phyloP scores from a whole-genome alignment of 2,329 filamentous ascomycete species.

The Alternaria postmessia region DNA sequence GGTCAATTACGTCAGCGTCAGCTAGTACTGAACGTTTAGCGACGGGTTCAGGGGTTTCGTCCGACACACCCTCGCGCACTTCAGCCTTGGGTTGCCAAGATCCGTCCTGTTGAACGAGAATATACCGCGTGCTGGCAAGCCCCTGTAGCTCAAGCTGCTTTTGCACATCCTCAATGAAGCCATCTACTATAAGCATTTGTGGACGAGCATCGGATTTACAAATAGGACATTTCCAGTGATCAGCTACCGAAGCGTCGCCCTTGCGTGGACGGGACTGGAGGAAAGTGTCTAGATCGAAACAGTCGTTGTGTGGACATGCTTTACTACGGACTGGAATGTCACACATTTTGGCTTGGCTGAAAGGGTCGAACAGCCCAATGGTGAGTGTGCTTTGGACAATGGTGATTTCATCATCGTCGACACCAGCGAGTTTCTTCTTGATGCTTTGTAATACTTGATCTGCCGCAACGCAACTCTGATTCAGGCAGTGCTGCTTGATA shows the following conservation, averaged over 20 bases:
- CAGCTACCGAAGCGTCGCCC: conserved; percentile 56
- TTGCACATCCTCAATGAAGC: conserved; percentile 73
- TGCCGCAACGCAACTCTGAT: conserved; percentile 50
- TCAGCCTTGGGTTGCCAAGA: conserved; percentile 65
- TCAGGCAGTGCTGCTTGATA: conserved; percentile 44
- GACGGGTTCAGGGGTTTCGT: not conserved
- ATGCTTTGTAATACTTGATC: conserved; percentile 66
- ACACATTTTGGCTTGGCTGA: conserved; percentile 63
- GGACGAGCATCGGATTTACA: conserved; percentile 82
- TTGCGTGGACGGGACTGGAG: conserved; percentile 57
- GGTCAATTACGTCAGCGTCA: conserved; percentile 17
- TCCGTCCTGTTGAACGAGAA: conserved; percentile 70
- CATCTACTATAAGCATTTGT: conserved; percentile 72
- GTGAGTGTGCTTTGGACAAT: conserved; percentile 52
- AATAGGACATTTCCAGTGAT: conserved; percentile 87
- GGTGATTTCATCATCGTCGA: conserved; percentile 67
- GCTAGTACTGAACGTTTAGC: not conserved
- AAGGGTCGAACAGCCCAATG: conserved; percentile 58
- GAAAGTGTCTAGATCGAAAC: conserved; percentile 88
- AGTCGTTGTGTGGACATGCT: conserved; percentile 79
- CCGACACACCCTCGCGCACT: conserved; percentile 12
- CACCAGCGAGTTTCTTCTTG: conserved; percentile 57
- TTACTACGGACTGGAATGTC: conserved; percentile 74
- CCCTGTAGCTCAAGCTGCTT: conserved; percentile 60
- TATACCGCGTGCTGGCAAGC: conserved; percentile 64